Conservation (phyloP, 495 filamentous ascomycete genomes). For the Aspergillus campestris region DNA sequence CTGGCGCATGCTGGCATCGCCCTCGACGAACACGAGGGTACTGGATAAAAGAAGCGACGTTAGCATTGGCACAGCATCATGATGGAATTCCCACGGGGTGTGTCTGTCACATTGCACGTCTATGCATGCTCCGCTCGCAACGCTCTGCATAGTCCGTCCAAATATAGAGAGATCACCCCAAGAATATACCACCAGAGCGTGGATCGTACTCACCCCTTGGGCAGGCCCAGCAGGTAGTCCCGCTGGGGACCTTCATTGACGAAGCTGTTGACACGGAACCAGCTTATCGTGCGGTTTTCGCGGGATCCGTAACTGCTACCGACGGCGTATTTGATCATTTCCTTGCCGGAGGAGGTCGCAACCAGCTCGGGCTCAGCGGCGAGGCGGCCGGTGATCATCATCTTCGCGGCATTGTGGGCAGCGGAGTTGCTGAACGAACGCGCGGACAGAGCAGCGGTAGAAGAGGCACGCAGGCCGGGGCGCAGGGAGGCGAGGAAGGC, state of each 20-base stretch:
- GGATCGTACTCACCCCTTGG: conserved; percentile 65
- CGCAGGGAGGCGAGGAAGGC: conserved; percentile 40
- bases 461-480: conserved; percentile 23
- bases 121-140: too few species aligned
- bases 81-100: too few species aligned
- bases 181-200: neutral
- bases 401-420: conserved; percentile 39
- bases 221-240: conserved; percentile 55
- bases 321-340: conserved; percentile 60
- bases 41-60: conserved; percentile 27
- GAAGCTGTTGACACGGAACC: conserved; percentile 67
- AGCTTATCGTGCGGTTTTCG: conserved; percentile 63
- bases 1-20: conserved; percentile 52
- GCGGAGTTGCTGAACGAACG: conserved; percentile 52
- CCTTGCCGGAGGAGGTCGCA: conserved; percentile 55
- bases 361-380: conserved; percentile 59
- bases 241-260: conserved; percentile 47
- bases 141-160: too few species aligned
- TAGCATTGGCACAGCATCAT: neutral
- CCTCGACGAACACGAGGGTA: conserved; percentile 64
- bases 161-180: too few species aligned
- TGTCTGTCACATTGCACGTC: too few species aligned
- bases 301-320: conserved; percentile 47
- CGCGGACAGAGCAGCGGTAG: conserved; percentile 30
- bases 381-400: conserved; percentile 72